Evolutionary conservation across 345 rosid genomes (phyloP).

Genomic region (Hibiscus syriacus): DNA sequence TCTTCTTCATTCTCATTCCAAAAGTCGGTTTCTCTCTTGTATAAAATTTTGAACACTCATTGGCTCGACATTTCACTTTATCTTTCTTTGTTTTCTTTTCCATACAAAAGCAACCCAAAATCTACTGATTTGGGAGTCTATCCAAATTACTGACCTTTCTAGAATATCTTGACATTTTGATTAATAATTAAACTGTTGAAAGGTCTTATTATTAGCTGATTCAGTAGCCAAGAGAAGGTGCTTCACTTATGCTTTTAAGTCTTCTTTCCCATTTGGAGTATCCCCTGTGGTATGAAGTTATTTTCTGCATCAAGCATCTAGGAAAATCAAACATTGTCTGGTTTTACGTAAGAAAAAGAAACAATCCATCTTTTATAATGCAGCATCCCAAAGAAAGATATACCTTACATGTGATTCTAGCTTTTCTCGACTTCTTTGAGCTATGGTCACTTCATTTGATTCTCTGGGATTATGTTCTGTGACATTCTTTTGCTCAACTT

Average conservation of each 20-base stretch:
- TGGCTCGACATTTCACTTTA: background rate
- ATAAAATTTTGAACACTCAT: background rate
- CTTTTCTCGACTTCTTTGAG: background rate
- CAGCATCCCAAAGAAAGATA: background rate
- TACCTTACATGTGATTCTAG: background rate
- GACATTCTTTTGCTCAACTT: background rate
- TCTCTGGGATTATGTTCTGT: background rate
- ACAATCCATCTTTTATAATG: background rate
- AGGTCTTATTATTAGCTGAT: background rate
- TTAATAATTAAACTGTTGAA: background rate
- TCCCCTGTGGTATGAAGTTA: background rate
- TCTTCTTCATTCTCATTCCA: background rate
- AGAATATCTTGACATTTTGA: background rate
- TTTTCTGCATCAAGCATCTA: background rate
- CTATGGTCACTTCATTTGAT: background rate
- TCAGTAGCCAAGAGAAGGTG: background rate
- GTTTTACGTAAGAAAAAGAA: background rate
- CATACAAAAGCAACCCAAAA: background rate
- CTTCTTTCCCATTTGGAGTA: background rate
- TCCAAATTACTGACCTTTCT: background rate
- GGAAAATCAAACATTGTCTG: background rate
- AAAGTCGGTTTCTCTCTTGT: background rate
- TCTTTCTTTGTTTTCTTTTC: background rate
- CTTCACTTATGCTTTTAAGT: slow-evolving; percentile 1
- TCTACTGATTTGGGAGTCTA: background rate